Evolutionary conservation across 2,329 filamentous ascomycete species (phyloP), one percentile per base, ranked within the genome.

Genomic region (Clarireedia paspali): DNA sequence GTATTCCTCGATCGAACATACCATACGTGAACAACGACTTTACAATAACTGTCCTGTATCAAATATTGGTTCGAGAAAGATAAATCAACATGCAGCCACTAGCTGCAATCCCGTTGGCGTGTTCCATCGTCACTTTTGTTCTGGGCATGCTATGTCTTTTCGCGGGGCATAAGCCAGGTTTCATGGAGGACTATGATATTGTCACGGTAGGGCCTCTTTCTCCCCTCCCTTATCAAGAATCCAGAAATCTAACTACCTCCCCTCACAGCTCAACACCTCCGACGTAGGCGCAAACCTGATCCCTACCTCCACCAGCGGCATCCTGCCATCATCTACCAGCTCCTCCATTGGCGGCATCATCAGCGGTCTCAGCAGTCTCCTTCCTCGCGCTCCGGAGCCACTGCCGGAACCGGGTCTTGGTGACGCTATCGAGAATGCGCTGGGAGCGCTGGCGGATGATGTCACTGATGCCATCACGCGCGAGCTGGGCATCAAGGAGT

Each of bases 121-220:
- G 77, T 59, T 74, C 77, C 58, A 72, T 78, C 24, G 75, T 73
- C 30, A 79, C 80, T 3, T 77, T 84, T 42, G 73, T 84, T 20
- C 74, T 86, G 45, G 75, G 76, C 17, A 75, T 85, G 62, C 72
- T 85, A 7, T 82, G 78, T 64, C 72, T 86, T 57, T 84, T 84
- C 62, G 82, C 83, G 1, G 83, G 83, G 39, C 74, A 77, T 39
- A 81, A 79, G 63, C 72, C 71, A 51, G 72, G 71, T 15, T 77
- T 83, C 62, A 75, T 86, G 69, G 75, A 83, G 59, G 72, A 77
- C 53, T 81, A 78, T 58, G 72, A 80, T 57, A 70, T 85, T 34
- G 65, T 85, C 39, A 82, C 79, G 4, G 79, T 82, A 68, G 40
- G 73, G 63, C 23, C 17, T 34, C 30, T 10, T 12, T 10, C 27